phyloP scores from a whole-genome alignment of 2,329 filamentous ascomycete genomes.

The Colletotrichum tanaceti region DNA sequence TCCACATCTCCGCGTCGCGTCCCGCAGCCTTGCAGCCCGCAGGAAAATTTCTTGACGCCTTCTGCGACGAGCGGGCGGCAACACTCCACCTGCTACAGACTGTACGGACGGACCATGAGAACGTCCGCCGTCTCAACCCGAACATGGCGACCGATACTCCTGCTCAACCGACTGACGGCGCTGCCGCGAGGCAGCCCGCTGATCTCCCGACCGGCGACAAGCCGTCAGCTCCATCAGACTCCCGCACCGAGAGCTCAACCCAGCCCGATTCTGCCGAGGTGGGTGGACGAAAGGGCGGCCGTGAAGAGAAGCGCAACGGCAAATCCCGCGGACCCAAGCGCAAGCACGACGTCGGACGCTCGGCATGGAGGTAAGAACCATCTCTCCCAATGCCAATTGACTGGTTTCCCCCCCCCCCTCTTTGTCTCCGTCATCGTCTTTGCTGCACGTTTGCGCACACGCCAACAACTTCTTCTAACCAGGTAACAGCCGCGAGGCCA shows the following conservation, averaged over 20 bases:
- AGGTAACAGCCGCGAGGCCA: constrained; percentile 51
- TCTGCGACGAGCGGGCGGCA: constrained; percentile 14
- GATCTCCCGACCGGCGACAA: constrained; percentile 17
- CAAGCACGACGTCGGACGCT: constrained; percentile 36
- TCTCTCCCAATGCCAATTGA: background rate
- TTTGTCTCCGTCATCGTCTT: too few species aligned
- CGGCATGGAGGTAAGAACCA: constrained; percentile 31
- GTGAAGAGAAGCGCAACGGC: constrained; percentile 25
- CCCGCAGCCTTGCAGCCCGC: constrained; percentile 37
- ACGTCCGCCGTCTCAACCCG: constrained; percentile 25
- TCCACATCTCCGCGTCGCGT: constrained; percentile 19
- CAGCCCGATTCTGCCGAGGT: constrained; percentile 13
- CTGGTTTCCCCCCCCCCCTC: background rate
- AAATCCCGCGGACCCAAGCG: constrained; percentile 31
- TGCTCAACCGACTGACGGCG: constrained; percentile 17
- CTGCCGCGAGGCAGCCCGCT: constrained; percentile 27
- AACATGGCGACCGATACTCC: constrained; percentile 38
- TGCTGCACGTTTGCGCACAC: background rate
- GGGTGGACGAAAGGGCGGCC: constrained; percentile 11
- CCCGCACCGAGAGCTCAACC: constrained; percentile 12
- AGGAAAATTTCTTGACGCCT: constrained; percentile 37
- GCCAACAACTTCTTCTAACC: constrained; percentile 49
- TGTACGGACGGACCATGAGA: constrained; percentile 37
- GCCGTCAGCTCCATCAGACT: constrained; percentile 30
- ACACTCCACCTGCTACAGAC: constrained; percentile 28